These are phyloP conservation scores for Lecanosticta acicola DNA, from an alignment of 2,329 filamentous ascomycete genomes.

Conservation along the genomic window DNA sequence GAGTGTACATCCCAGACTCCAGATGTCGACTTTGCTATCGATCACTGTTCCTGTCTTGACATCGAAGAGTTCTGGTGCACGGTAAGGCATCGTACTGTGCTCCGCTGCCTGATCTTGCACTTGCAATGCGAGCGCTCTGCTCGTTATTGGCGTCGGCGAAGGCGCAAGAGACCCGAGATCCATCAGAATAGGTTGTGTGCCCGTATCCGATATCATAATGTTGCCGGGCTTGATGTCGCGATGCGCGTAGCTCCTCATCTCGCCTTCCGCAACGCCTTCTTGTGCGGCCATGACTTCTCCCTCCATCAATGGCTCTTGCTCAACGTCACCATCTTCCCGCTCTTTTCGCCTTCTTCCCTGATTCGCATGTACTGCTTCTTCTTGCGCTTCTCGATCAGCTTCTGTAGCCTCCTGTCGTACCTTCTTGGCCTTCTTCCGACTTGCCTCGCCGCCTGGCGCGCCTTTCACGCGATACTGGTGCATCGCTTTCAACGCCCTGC, in stretches of 20 bases:
- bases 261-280: constrained; percentile 62
- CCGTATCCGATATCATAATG: constrained; percentile 96
- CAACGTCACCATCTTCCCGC: constrained; percentile 57
- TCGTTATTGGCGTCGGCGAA: constrained; percentile 83
- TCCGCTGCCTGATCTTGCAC: constrained; percentile 93
- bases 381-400: constrained; percentile 45
- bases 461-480: constrained; percentile 72
- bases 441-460: constrained; percentile 47
- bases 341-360: constrained; percentile 38
- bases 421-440: constrained; percentile 50
- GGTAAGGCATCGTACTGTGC: constrained; percentile 97
- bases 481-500: constrained; percentile 81
- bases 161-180: constrained; percentile 88
- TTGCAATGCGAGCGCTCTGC: constrained; percentile 80
- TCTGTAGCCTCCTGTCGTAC: constrained; percentile 52
- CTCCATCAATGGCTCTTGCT: constrained; percentile 73
- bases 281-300: constrained; percentile 64
- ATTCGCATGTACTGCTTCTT: constrained; percentile 45
- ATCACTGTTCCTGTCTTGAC: constrained; percentile 88
- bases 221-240: constrained; percentile 97
- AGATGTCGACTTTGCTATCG: constrained; percentile 96
- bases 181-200: constrained; percentile 87
- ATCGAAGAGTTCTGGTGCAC: constrained; percentile 94
- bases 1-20: constrained; percentile 94
- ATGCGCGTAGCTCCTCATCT: constrained; percentile 78